Conservation (phyloP, 1,139 yeast species). For the Scheffersomyces stambukii region DNA sequence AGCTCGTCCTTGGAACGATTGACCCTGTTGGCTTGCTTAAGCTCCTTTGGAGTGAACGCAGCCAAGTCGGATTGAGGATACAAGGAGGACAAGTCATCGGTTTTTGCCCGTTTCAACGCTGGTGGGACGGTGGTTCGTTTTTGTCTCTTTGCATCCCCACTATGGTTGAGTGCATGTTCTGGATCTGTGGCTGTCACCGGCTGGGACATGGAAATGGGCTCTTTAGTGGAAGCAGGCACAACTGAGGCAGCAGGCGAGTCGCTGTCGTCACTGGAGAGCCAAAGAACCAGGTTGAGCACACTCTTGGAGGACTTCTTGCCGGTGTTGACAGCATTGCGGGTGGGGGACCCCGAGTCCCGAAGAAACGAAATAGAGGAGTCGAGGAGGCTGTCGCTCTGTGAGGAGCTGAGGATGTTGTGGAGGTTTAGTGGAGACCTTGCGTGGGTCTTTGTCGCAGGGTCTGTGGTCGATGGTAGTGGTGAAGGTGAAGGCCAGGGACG, state of each 20-base stretch:
- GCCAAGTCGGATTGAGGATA: constrained; percentile 8
- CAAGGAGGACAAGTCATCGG: constrained; percentile 3
- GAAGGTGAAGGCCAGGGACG: too few relatives aligned
- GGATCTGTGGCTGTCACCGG: background rate
- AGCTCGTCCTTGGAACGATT: constrained; percentile 48
- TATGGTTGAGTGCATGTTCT: background rate
- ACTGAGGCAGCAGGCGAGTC: too few relatives aligned
- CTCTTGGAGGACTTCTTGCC: background rate
- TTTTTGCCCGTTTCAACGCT: constrained; percentile 6
- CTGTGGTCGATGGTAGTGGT: constrained; percentile 4
- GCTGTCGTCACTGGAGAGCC: constrained; percentile 12
- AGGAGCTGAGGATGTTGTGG: too few relatives aligned
- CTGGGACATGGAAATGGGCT: constrained; percentile 3
- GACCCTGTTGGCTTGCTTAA: constrained; percentile 49
- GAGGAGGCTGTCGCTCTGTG: too few relatives aligned
- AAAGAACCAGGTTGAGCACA: constrained; percentile 7
- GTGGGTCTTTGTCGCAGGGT: background rate
- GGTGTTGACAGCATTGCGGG: background rate
- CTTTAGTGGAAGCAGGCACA: background rate
- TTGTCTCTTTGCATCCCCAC: constrained; percentile 5
- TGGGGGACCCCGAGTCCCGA: constrained; percentile 1
- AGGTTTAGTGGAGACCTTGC: too few relatives aligned
- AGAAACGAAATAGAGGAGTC: constrained; percentile 11
- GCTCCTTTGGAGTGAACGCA: constrained; percentile 22
- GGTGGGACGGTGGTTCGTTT: constrained; percentile 4